Evolutionary conservation across 352 stramenopile genomes (phyloP), one percentile per base, ranked within the genome.

Genomic region (Nothophytophthora sp.): DNA sequence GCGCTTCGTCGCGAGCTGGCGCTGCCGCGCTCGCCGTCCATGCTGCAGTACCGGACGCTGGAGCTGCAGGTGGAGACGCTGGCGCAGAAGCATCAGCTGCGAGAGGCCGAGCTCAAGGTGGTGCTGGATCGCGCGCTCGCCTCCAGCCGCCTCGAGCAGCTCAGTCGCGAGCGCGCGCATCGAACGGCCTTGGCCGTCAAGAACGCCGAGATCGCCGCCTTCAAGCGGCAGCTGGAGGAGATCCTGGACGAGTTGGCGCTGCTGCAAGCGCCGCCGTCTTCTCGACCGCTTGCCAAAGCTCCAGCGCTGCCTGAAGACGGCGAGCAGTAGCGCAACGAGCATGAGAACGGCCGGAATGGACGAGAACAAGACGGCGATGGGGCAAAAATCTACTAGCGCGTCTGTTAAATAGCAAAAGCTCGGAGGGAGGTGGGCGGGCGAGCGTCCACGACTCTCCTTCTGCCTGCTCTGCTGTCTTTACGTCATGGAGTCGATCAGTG

Each of bases 401-500:
- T 62, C 47, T 45, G 45, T 76, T 76, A 76, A 76, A 76, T 76
- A 75, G 66, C 65, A 63, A 59, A 61, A 55, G 62, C 49, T 59
- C 42, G 49, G 63, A 9, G 41, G 25, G 55, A 23, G 7, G 29
- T 33, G 57, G 54, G 41, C 48, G 36, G 55, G 37, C 44, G n/a
- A n/a, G n/a, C n/a, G n/a, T n/a, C n/a, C n/a, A n/a, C n/a, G n/a
- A n/a, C n/a, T n/a, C n/a, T n/a, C n/a, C n/a, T n/a, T n/a, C n/a
- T n/a, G n/a, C n/a, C n/a, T n/a, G n/a, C n/a, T n/a, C n/a, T n/a
- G n/a, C n/a, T n/a, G n/a, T 66, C 60, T n/a, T 88, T 93, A 95
- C 46, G 85, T 93, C 85, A 95, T 95, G 50, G 85, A 93, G 71
- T 95, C 85, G 49, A 95, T 95, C 42, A 95, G 76, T 24, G 85